Evolutionary conservation across 176 grass and related monocot genomes (phyloP), one percentile per base, ranked within the genome.

Genomic region (Paspalum notatum): DNA sequence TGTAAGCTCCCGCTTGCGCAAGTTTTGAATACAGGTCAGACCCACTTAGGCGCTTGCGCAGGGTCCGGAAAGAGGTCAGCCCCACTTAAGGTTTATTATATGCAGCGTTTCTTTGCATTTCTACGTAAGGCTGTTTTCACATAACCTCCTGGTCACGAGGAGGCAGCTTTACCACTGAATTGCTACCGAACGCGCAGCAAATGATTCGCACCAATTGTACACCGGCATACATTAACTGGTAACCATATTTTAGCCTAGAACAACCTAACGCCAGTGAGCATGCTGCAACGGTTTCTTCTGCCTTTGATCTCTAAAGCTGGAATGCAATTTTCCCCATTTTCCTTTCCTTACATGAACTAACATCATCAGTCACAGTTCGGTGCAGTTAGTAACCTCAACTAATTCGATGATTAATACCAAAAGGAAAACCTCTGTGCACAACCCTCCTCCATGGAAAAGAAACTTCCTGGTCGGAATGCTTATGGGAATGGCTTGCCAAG

Each of bases 401-500:
- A 79, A 22, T 51, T 43, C 74, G 72, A n/a, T 17, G 26, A 16
- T 45, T 66, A 41, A 56, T 49, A 39, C 61, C 62, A 48, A 50
- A 75, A 80, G 5, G 40, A 44, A 83, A 62, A 27, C 20, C 46
- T 71, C 65, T 14, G 49, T 55, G 16, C 57, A 72, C 69, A 45
- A 71, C 32, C 48, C 48, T 71, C 40, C 50, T 53, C 53, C 37
- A n/a, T 47, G 6, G 22, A 15, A 4, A 44, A 49, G 68, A 52
- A 64, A 69, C 49, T 76, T 72, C 20, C 48, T 48, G 48, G 63
- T 25, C 13, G 47, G 48, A 27, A 21, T 75, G 75, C 66, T 46
- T 85, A 66, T 9, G 21, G 60, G 61, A 89, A 59, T 75, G 41
- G 22, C 7, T 14, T 72, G 72, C 32, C 82, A 75, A 82, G 24